phyloP scores from a whole-genome alignment of 2,329 filamentous ascomycete genomes.

The Venturia pyrina region DNA sequence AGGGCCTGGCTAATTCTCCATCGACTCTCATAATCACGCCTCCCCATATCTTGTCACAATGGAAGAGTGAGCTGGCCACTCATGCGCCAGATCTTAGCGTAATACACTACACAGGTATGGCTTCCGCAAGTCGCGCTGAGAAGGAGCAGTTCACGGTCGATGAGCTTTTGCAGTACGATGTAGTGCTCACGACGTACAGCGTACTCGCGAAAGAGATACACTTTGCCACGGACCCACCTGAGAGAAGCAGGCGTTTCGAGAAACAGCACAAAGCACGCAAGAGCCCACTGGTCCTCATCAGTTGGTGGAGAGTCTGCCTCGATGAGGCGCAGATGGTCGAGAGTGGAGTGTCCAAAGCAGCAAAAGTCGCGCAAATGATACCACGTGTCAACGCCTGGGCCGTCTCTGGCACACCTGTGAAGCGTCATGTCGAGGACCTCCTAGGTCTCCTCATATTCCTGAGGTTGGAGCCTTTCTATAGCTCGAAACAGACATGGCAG shows the following conservation, averaged over 20 bases:
- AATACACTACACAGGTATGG: slow-evolving; percentile 46
- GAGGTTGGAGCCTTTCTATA: slow-evolving; percentile 64
- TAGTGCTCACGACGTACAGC: slow-evolving; percentile 54
- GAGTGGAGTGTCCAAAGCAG: slow-evolving; percentile 73
- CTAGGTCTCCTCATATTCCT: slow-evolving; percentile 75
- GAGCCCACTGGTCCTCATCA: slow-evolving; percentile 70
- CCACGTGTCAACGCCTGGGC: slow-evolving; percentile 85
- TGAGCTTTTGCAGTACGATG: slow-evolving; percentile 41
- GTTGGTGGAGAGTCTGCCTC: slow-evolving; percentile 75
- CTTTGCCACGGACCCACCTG: slow-evolving; percentile 59
- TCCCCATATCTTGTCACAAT: slow-evolving; percentile 51
- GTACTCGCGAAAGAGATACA: slow-evolving; percentile 74
- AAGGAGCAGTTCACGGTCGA: slow-evolving; percentile 31
- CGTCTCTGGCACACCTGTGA: slow-evolving; percentile 81
- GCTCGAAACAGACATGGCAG: slow-evolving; percentile 55
- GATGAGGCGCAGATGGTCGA: slow-evolving; percentile 89
- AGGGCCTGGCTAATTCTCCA: slow-evolving; percentile 26
- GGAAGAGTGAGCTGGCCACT: slow-evolving; percentile 47
- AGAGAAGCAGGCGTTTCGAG: slow-evolving; percentile 55
- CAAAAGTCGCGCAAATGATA: slow-evolving; percentile 67
- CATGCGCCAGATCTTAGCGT: slow-evolving; percentile 49
- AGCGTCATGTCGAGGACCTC: slow-evolving; percentile 68
- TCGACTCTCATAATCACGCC: slow-evolving; percentile 56
- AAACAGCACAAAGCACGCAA: slow-evolving; percentile 56
- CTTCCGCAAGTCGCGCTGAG: slow-evolving; percentile 17